Conservation (phyloP, 2,329 filamentous ascomycete species). For the Botrytis deweyae region DNA sequence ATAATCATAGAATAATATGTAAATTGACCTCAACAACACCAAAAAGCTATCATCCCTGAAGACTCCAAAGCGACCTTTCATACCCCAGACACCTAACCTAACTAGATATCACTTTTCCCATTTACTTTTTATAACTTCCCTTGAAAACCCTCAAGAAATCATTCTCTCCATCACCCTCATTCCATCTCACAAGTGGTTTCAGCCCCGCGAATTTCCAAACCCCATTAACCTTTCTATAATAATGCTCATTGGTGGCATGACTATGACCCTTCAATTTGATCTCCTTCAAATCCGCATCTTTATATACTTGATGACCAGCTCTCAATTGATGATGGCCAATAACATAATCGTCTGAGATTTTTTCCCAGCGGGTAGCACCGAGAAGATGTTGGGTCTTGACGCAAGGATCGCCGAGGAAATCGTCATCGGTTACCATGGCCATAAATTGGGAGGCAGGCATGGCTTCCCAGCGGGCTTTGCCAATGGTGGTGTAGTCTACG, state of each 20-base stretch:
- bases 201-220: slow-evolving; percentile 37
- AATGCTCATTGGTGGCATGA: slow-evolving; percentile 35
- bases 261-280: slow-evolving; percentile 33
- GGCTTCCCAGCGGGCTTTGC: slow-evolving; percentile 58
- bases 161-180: slow-evolving; percentile 28
- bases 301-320: slow-evolving; percentile 32
- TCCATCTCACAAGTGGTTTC: slow-evolving; percentile 35
- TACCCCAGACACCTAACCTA: not conserved
- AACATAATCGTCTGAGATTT: slow-evolving; percentile 56
- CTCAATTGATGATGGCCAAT: slow-evolving; percentile 46
- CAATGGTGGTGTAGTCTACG: slow-evolving; percentile 65
- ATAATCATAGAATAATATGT: not conserved
- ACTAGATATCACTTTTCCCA: not conserved
- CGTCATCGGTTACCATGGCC: slow-evolving; percentile 55
- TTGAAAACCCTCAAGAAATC: slow-evolving; percentile 36
- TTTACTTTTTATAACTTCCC: slow-evolving; percentile 26
- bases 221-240: slow-evolving; percentile 34
- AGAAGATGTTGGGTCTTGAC: slow-evolving; percentile 66
- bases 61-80: not conserved
- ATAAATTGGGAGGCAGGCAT: slow-evolving; percentile 64
- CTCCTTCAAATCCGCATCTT: slow-evolving; percentile 24
- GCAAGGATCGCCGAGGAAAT: slow-evolving; percentile 59
- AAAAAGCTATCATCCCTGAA: not conserved
- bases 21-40: not conserved
- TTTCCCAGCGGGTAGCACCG: slow-evolving; percentile 57